Evolutionary conservation across 164 flowering plant species (phyloP).

Genomic region (Warburgia ugandensis): DNA sequence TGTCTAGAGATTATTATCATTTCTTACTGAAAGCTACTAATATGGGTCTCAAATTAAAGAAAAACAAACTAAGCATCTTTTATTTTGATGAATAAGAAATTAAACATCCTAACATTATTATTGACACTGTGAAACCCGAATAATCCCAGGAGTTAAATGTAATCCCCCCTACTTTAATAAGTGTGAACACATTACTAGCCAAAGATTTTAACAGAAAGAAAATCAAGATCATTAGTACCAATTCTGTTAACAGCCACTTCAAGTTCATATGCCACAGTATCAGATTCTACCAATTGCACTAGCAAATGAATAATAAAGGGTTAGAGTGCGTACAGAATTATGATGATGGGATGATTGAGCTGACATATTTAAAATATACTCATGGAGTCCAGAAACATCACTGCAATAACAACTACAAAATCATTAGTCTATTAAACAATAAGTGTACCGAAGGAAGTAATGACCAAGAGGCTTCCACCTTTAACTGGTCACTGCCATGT

Average conservation of each 20-base stretch:
- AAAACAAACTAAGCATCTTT: background rate
- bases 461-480: no score
- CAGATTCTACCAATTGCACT: no score
- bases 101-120: no score
- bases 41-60: no score
- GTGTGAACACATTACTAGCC: background rate
- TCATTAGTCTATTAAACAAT: background rate
- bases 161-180: background rate
- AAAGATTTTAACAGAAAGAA: background rate
- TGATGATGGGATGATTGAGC: conserved; percentile 6
- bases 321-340: conserved; percentile 8
- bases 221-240: no score
- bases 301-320: conserved; percentile 1
- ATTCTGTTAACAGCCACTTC: no score
- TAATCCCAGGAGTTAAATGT: background rate
- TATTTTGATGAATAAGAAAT: no score
- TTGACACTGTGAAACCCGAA: background rate
- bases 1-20: no score
- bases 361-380: conserved; percentile 4
- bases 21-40: no score
- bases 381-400: conserved; percentile 2
- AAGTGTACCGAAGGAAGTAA: no score
- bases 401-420: conserved; percentile 8
- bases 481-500: no score
- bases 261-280: no score